Percentiles rank a stretch among this genome's conserved stretches.
Conservation (phyloP, 2,329 filamentous ascomycete species). For the Zasmidium citrigriseum region DNA sequence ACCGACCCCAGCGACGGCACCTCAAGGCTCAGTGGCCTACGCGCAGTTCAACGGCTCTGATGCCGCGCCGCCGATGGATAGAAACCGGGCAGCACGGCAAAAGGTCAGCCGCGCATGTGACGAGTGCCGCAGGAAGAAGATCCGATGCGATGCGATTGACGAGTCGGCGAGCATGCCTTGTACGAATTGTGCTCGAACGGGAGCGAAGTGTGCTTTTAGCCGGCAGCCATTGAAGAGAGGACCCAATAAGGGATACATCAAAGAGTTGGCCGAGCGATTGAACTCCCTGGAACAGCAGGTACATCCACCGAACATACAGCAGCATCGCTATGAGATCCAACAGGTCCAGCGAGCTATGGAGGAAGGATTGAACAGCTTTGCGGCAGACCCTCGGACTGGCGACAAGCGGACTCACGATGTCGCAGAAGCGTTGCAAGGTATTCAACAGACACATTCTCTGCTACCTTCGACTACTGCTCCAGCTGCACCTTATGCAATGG, state of each 20-base stretch:
- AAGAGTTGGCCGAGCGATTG: conserved; percentile 83
- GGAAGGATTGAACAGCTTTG: conserved; percentile 21
- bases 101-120: conserved; percentile 90
- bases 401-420: conserved; percentile 34
- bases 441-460: conserved; percentile 11
- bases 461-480: conserved; percentile 13
- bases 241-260: conserved; percentile 92
- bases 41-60: conserved; percentile 25
- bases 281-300: conserved; percentile 81
- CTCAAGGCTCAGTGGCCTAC: conserved; percentile 23
- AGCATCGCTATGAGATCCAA: conserved; percentile 34
- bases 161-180: conserved; percentile 74
- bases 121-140: conserved; percentile 84
- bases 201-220: conserved; percentile 80
- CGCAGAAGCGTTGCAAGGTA: conserved; percentile 27
- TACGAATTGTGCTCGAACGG: conserved; percentile 75
- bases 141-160: conserved; percentile 80
- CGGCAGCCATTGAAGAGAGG: conserved; percentile 77
- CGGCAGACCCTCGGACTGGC: conserved; percentile 27
- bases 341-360: conserved; percentile 33
- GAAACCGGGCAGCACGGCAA: conserved; percentile 62
- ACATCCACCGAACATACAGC: conserved; percentile 30
- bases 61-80: conserved; percentile 16
- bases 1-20: conserved; percentile 10
- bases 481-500: conserved; percentile 12